These are phyloP conservation scores for Graphilbum ipis-grandicollis DNA, from an alignment of 2,329 filamentous ascomycete genomes.

Conservation along the genomic window DNA sequence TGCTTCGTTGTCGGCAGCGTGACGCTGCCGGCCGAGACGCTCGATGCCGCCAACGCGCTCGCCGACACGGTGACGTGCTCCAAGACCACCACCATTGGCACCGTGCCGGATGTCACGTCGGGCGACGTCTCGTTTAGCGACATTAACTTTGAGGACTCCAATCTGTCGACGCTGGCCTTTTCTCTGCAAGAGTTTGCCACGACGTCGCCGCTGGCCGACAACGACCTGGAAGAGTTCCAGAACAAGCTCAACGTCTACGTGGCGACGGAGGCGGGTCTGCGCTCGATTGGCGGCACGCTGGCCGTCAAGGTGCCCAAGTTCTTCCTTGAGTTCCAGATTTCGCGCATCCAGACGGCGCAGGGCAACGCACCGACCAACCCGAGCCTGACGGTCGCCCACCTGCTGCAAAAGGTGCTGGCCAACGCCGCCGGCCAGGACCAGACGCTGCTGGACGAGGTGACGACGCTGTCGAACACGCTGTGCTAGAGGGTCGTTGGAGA, in stretches of 20 bases:
- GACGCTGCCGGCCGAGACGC: slow-evolving; percentile 31
- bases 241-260: slow-evolving; percentile 36
- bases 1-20: slow-evolving; percentile 37
- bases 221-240: slow-evolving; percentile 33
- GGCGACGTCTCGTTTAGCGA: slow-evolving; percentile 30
- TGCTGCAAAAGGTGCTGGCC: slow-evolving; percentile 38
- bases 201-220: slow-evolving; percentile 25
- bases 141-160: slow-evolving; percentile 37
- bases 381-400: slow-evolving; percentile 35
- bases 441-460: slow-evolving; percentile 33
- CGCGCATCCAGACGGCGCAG: slow-evolving; percentile 40
- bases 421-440: slow-evolving; percentile 32
- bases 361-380: slow-evolving; percentile 33
- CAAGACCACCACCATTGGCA: slow-evolving; percentile 27
- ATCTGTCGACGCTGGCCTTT: slow-evolving; percentile 31
- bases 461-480: slow-evolving; percentile 16
- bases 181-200: slow-evolving; percentile 36
- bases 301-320: slow-evolving; percentile 46
- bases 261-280: slow-evolving; percentile 41
- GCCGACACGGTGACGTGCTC: slow-evolving; percentile 30
- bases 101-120: slow-evolving; percentile 38
- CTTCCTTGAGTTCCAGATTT: slow-evolving; percentile 41
- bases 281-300: slow-evolving; percentile 32
- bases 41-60: slow-evolving; percentile 23
- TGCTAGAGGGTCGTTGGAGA: too few relatives aligned